A percentile compares a stretch with the other conserved stretches of the same genome.
Conservation (phyloP, 345 rosid genomes). For the Triadica sebifera region DNA sequence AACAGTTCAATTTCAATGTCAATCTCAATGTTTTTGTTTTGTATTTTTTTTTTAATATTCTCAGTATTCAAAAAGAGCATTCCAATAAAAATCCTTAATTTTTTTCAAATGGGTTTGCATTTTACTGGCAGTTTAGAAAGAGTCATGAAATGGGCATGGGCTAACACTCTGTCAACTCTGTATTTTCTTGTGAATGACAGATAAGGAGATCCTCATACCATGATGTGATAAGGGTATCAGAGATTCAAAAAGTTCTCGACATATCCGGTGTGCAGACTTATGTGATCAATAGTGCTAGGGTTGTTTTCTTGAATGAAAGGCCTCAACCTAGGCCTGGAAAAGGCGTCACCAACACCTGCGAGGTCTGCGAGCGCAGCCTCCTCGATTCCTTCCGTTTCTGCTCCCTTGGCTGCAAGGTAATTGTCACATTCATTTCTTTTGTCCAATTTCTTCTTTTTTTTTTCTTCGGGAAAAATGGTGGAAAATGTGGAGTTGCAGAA, state of each 20-base stretch:
- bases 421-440: background rate
- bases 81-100: background rate
- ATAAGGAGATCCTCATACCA: conserved; percentile 75
- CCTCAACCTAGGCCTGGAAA: conserved; percentile 68
- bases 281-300: conserved; percentile 63
- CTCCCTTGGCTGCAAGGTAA: conserved; percentile 70
- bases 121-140: conserved; percentile 1
- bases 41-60: background rate
- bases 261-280: conserved; percentile 62
- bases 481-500: background rate
- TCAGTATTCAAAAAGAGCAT: background rate
- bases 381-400: conserved; percentile 66
- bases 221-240: conserved; percentile 67
- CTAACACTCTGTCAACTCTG: background rate
- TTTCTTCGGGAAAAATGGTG: background rate
- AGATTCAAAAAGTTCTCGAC: conserved; percentile 59
- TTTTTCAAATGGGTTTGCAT: conserved; percentile 14
- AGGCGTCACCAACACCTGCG: conserved; percentile 64
- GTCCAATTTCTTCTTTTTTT: background rate
- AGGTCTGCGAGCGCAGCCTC: conserved; percentile 61
- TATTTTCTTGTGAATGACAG: conserved; percentile 27
- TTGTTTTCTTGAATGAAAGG: conserved; percentile 63
- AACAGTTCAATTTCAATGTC: no score
- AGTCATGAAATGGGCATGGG: background rate
- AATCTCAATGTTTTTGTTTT: no score